Conservation (phyloP, 2,329 filamentous ascomycete species). For the Trichoderma sp. region DNA sequence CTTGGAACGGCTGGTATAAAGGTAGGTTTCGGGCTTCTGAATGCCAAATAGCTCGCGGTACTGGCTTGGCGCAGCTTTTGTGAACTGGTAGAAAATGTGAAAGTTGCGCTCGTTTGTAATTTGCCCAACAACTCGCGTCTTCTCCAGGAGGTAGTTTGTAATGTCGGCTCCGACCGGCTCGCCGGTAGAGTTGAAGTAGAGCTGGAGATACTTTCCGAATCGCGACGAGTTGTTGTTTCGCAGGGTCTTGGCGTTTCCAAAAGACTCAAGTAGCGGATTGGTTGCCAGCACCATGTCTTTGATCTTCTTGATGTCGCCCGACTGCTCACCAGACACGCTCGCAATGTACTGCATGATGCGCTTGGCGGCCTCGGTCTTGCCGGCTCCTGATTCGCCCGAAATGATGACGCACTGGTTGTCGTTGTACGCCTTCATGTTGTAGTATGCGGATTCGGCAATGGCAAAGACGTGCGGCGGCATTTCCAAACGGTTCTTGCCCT, state of each 20-base stretch:
- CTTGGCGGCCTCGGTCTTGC: constrained; percentile 98
- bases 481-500: constrained; percentile 95
- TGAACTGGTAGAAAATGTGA: constrained; percentile 99
- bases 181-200: constrained; percentile 89
- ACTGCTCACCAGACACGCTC: constrained; percentile 83
- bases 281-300: constrained; percentile 99
- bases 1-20: constrained; percentile 92
- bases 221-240: constrained; percentile 98
- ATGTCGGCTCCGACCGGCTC: constrained; percentile 97
- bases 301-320: constrained; percentile 89
- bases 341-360: constrained; percentile 99
- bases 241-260: constrained; percentile 96
- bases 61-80: constrained; percentile 85
- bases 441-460: constrained; percentile 94
- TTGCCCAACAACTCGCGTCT: constrained; percentile 91
- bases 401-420: constrained; percentile 99
- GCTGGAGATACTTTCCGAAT: constrained; percentile 97
- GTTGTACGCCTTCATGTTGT: constrained; percentile 99
- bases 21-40: constrained; percentile 87
- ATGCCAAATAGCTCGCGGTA: constrained; percentile 89
- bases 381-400: constrained; percentile 95
- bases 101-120: constrained; percentile 96
- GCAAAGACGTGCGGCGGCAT: constrained; percentile 95
- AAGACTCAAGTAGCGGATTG: constrained; percentile 94
- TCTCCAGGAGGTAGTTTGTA: constrained; percentile 96